Conservation (phyloP, 2,329 filamentous ascomycete species). For the Alternaria atra region DNA sequence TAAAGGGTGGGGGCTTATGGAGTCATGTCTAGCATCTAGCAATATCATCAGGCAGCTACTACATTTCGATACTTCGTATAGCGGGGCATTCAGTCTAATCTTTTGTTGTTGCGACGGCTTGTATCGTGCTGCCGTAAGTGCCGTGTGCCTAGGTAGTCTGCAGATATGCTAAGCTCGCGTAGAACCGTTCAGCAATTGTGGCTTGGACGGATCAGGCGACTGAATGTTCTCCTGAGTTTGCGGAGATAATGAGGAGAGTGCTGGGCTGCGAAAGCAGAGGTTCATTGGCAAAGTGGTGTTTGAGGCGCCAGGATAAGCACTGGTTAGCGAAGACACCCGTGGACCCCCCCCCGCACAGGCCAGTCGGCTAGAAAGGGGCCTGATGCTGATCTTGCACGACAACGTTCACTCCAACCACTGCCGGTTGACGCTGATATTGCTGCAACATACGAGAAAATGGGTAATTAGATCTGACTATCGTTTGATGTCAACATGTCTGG, state of each 20-base stretch:
- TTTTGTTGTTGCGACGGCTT: neutral
- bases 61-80: neutral
- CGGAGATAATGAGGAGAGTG: neutral
- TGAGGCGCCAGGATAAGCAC: slow-evolving; percentile 11
- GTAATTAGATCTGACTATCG: neutral
- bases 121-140: neutral
- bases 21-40: neutral
- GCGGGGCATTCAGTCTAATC: neutral
- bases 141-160: neutral
- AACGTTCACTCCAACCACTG: neutral
- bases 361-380: slow-evolving; percentile 7
- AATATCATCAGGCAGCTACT: neutral
- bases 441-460: neutral
- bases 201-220: neutral
- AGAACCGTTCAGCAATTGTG: neutral
- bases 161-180: neutral
- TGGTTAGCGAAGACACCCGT: neutral
- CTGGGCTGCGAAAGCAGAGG: slow-evolving; percentile 2
- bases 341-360: neutral
- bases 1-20: neutral
- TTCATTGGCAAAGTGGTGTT: neutral
- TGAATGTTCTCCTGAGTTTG: neutral
- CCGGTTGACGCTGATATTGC: neutral
- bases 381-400: neutral
- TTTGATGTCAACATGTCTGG: neutral